A percentile compares a stretch with the other conserved stretches of the same genome.
phyloP scores from a whole-genome alignment of 176 grass and related monocot genomes.

The Raddia guianensis region DNA sequence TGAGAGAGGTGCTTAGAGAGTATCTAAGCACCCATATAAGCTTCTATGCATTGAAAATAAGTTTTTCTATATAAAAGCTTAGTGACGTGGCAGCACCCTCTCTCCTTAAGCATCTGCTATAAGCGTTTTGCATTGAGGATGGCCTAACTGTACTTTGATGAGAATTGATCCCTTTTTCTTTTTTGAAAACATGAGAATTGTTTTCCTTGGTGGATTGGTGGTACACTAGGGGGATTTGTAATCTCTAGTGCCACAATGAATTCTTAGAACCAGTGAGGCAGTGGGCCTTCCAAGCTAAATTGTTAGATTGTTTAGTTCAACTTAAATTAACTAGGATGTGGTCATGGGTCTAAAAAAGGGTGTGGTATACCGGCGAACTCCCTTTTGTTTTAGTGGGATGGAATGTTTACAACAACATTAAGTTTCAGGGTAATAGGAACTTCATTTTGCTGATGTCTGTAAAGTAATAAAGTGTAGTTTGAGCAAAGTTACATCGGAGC shows the following conservation, averaged over 20 bases:
- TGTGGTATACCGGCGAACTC: not conserved
- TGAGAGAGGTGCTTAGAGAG: too few species aligned
- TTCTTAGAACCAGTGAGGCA: not conserved
- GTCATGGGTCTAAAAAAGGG: not conserved
- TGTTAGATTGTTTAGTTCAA: not conserved
- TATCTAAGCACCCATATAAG: too few species aligned
- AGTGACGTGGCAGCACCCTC: too few species aligned
- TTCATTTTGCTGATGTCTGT: not conserved
- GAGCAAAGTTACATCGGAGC: not conserved
- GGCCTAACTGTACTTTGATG: constrained; percentile 10
- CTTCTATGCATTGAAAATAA: too few species aligned
- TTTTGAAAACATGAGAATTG: not conserved
- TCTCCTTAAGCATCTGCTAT: too few species aligned
- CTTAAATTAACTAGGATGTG: not conserved
- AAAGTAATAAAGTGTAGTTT: not conserved
- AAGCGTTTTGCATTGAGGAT: too few species aligned
- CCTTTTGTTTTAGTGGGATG: not conserved
- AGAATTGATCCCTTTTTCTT: not conserved
- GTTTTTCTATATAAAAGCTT: too few species aligned
- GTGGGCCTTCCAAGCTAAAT: not conserved
- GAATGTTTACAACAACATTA: not conserved
- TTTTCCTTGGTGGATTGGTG: not conserved
- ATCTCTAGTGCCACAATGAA: not conserved
- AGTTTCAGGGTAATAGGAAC: not conserved
- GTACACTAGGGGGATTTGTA: not conserved